Conservation (phyloP, 2,329 filamentous ascomycete genomes). For the Aureobasidium melanogenum region DNA sequence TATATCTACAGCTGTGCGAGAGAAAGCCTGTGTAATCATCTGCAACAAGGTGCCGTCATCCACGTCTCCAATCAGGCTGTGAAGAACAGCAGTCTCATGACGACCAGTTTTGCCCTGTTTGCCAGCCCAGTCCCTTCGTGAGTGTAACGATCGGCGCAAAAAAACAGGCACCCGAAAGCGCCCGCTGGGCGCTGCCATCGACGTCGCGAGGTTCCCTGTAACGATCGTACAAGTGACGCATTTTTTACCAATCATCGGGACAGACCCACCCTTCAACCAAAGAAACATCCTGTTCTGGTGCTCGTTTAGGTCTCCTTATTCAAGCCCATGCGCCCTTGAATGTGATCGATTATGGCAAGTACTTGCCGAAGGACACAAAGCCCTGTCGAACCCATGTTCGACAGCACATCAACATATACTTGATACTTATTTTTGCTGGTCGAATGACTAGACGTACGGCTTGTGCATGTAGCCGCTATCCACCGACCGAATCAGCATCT, state of each 20-base stretch:
- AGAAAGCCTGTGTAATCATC: not conserved
- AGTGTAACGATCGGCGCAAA: conserved; percentile 1
- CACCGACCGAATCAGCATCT: not conserved
- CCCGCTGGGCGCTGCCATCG: not conserved
- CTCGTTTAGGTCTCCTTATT: not conserved
- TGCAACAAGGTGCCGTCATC: not conserved
- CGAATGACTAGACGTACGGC: not conserved
- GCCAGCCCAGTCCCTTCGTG: conserved; percentile 1
- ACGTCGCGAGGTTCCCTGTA: not conserved
- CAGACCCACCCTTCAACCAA: conserved; percentile 1
- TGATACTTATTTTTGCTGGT: not conserved
- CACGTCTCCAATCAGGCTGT: not conserved
- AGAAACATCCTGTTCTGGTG: not conserved
- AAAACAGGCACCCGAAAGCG: conserved; percentile 5
- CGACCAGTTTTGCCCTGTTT: conserved; percentile 7
- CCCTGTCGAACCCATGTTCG: not conserved
- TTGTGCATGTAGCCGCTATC: not conserved
- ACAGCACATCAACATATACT: not conserved
- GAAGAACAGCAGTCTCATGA: not conserved
- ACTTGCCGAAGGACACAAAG: not conserved
- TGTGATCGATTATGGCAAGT: not conserved
- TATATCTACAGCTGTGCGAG: not conserved
- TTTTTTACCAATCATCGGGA: not conserved
- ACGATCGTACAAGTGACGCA: conserved; percentile 9
- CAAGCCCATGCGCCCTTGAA: not conserved